phyloP scores from a whole-genome alignment of 2,329 filamentous ascomycete species.

The Colletotrichum salicis region DNA sequence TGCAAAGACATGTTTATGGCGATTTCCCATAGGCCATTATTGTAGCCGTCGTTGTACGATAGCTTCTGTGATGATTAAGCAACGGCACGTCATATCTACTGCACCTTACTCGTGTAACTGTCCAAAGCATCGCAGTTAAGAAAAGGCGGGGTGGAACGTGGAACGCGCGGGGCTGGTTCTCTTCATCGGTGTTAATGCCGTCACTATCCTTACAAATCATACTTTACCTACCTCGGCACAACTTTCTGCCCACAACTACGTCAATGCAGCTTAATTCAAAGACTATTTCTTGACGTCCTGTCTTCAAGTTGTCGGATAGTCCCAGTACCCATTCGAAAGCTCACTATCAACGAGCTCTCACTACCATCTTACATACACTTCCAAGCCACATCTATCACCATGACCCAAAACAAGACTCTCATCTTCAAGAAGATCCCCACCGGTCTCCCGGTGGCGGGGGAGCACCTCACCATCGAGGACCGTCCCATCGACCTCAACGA shows the following conservation, averaged over 20 bases:
- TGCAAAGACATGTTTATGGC: too few relatives aligned
- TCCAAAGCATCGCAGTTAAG: background rate
- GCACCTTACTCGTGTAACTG: background rate
- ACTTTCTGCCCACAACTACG: background rate
- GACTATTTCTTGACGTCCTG: background rate
- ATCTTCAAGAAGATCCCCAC: slow-evolving; percentile 77
- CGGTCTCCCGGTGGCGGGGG: slow-evolving; percentile 74
- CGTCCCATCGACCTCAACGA: slow-evolving; percentile 73
- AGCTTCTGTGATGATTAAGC: background rate
- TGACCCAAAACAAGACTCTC: slow-evolving; percentile 77
- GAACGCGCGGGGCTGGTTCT: background rate
- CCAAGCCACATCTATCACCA: background rate
- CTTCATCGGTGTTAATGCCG: background rate
- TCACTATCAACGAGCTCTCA: background rate
- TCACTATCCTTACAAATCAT: background rate
- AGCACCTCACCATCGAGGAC: slow-evolving; percentile 77
- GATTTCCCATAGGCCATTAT: background rate
- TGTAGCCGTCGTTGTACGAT: background rate
- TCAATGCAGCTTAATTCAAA: background rate
- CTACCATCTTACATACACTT: background rate
- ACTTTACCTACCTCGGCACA: background rate
- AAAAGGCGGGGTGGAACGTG: background rate
- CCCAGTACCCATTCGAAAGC: background rate
- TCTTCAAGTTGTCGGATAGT: background rate
- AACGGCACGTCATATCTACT: background rate